Conservation (phyloP, 768 basidiomycete species). For the Naganishia onofrii region DNA sequence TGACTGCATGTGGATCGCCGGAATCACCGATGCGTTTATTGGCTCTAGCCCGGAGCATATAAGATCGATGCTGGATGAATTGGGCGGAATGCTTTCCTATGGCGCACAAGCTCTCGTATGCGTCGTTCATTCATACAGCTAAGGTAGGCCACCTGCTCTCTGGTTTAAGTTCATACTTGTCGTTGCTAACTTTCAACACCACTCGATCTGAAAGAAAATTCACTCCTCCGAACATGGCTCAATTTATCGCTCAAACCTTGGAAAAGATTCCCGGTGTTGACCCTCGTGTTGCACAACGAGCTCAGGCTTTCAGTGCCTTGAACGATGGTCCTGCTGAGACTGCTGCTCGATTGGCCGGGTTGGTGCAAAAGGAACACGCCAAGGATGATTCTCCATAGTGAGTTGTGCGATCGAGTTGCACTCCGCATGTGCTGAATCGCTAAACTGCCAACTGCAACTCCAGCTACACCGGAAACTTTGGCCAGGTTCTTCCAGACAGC, state of each 20-base stretch:
- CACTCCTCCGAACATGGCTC: slow-evolving; percentile 21
- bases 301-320: slow-evolving; percentile 44
- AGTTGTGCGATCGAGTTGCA: not conserved
- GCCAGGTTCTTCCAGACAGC: slow-evolving; percentile 46
- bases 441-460: not conserved
- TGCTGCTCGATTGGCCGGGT: slow-evolving; percentile 44
- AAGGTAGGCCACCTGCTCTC: not conserved
- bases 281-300: slow-evolving; percentile 43
- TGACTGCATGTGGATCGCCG: not conserved
- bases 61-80: not conserved
- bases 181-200: not conserved
- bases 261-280: slow-evolving; percentile 45
- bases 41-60: not conserved
- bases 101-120: not conserved
- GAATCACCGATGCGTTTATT: not conserved
- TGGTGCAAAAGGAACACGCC: slow-evolving; percentile 39
- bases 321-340: slow-evolving; percentile 48
- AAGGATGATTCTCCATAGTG: slow-evolving; percentile 41
- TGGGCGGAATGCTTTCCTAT: not conserved
- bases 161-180: too few relatives aligned
- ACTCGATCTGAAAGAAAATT: not conserved
- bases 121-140: slow-evolving; percentile 11
- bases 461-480: slow-evolving; percentile 46
- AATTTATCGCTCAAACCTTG: slow-evolving; percentile 39
- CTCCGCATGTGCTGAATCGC: not conserved